Evolutionary conservation across 441 rosid genomes (phyloP).

Genomic region (Theobroma grandiflorum): DNA sequence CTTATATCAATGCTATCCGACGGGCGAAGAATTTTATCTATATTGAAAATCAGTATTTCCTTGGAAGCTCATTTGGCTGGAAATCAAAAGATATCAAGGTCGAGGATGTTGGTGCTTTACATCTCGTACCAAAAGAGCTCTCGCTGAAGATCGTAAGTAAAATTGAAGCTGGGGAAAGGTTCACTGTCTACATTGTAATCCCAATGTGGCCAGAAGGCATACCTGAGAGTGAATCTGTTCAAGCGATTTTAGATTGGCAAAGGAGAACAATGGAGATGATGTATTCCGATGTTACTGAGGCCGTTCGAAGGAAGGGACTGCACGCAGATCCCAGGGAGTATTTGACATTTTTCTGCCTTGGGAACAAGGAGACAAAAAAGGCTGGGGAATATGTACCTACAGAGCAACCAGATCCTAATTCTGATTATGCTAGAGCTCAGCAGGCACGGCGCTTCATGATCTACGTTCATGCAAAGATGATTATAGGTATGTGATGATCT

Average conservation of each 20-base stretch:
- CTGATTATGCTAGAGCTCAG: constrained; percentile 63
- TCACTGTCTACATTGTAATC: constrained; percentile 64
- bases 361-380: constrained; percentile 47
- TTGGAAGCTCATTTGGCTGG: constrained; percentile 78
- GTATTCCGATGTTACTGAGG: constrained; percentile 55
- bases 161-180: constrained; percentile 63
- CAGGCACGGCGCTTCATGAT: constrained; percentile 68
- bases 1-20: constrained; percentile 64
- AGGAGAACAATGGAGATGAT: constrained; percentile 75
- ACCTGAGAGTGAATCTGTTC: constrained; percentile 57
- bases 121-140: constrained; percentile 71
- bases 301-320: constrained; percentile 45
- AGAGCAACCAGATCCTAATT: constrained; percentile 41
- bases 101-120: constrained; percentile 51
- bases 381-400: constrained; percentile 48
- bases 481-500: constrained; percentile 52
- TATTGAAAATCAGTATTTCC: constrained; percentile 71
- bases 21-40: constrained; percentile 67
- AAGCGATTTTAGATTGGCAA: constrained; percentile 73
- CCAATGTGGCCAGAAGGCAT: constrained; percentile 75
- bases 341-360: constrained; percentile 64
- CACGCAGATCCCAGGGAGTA: constrained; percentile 58
- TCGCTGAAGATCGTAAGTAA: constrained; percentile 67
- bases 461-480: constrained; percentile 73
- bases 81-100: constrained; percentile 37